Base-by-base conservation (phyloP, 2,329 filamentous ascomycete species). In the Ustilaginoidea virens region DNA sequence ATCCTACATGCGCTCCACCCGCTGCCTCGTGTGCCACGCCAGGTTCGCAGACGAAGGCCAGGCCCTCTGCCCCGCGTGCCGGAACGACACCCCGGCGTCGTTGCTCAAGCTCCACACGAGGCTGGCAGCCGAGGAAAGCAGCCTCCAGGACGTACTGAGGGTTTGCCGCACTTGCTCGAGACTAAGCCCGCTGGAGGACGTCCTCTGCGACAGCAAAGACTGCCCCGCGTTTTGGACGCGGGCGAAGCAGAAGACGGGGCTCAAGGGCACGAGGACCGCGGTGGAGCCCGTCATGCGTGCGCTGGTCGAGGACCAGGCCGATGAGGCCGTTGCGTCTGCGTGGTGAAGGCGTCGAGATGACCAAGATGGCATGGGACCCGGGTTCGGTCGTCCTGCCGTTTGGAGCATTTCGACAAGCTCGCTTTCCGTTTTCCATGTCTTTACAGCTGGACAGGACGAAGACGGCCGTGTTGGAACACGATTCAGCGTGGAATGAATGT, bases 161-260 rank as follows among this genome's bases (percentile, higher is more conserved):
- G 59, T 93, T 7, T 98, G 90, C 52, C 72, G 78, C 35, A 80
- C 70, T 42, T 98, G 90, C 50, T 74, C 82, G 22, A 75, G 73
- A 1, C 47, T 86, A 12, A 63, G 77, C 4, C 77, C 74, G 38
- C 58, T 71, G 2, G 87, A 94, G 21, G 72, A 79, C 19, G 75
- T 94, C n/a, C 63, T 55, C 23, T 98, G 90, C 47, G 83, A 93
- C 46, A 92, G 80, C 49, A 73, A 80, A 48, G 87, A 93, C 53
- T 98, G 90, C 47, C 80, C 86, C 0, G 82, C 93, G 0, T 96
- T 92, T 41, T 96, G 92, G 53, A 75, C 75, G 18, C 56, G 82
- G 10, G 65, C 71, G 30, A 78, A 73, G 49, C 73, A 80, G 46
- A 51, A 51, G 14, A 62, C 64, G 7, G 60, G 53, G 39, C 48